These are phyloP conservation scores for Graphilbum sp. DNA, from an alignment of 2,329 filamentous ascomycete genomes.

Conservation along the genomic window DNA sequence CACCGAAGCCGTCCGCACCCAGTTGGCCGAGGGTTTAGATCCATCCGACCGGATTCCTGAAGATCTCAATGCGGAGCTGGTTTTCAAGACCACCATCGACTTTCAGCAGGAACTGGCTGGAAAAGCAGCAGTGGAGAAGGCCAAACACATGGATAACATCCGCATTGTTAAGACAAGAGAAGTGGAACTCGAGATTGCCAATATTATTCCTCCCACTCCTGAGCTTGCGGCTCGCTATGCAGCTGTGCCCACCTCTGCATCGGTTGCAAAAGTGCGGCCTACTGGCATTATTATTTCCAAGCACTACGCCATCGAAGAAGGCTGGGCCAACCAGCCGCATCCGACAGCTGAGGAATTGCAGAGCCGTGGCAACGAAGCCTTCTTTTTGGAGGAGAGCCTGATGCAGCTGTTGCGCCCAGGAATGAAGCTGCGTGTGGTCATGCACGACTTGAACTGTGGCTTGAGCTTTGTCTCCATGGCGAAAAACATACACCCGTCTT, in stretches of 20 bases:
- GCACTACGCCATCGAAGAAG: slow-evolving; percentile 29
- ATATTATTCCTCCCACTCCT: slow-evolving; percentile 28
- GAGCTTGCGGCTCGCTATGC: slow-evolving; percentile 27
- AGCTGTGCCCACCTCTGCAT: slow-evolving; percentile 8
- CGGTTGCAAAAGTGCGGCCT: slow-evolving; percentile 16
- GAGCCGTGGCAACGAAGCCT: slow-evolving; percentile 18
- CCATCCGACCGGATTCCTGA: slow-evolving; percentile 17
- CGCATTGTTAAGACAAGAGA: slow-evolving; percentile 29
- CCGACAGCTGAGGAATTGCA: slow-evolving; percentile 15
- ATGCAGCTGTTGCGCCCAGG: slow-evolving; percentile 41
- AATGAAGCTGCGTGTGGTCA: slow-evolving; percentile 40
- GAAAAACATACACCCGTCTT: slow-evolving; percentile 37
- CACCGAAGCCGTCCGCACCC: slow-evolving; percentile 13
- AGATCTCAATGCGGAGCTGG: slow-evolving; percentile 22
- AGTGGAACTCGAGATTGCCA: slow-evolving; percentile 43
- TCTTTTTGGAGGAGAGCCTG: slow-evolving; percentile 51
- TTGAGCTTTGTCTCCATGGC: slow-evolving; percentile 48
- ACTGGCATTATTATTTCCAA: slow-evolving; percentile 29
- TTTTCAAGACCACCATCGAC: slow-evolving; percentile 28
- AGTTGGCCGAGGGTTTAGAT: slow-evolving; percentile 11
- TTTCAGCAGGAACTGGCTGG: slow-evolving; percentile 17
- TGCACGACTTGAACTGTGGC: slow-evolving; percentile 42
- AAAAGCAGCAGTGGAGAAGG: slow-evolving; percentile 15
- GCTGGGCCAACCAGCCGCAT: slow-evolving; percentile 24
- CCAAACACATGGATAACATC: slow-evolving; percentile 16